These are phyloP conservation scores for Debaryomyces robertsiae DNA, from an alignment of 1,139 yeast species.

Conservation along the genomic window DNA sequence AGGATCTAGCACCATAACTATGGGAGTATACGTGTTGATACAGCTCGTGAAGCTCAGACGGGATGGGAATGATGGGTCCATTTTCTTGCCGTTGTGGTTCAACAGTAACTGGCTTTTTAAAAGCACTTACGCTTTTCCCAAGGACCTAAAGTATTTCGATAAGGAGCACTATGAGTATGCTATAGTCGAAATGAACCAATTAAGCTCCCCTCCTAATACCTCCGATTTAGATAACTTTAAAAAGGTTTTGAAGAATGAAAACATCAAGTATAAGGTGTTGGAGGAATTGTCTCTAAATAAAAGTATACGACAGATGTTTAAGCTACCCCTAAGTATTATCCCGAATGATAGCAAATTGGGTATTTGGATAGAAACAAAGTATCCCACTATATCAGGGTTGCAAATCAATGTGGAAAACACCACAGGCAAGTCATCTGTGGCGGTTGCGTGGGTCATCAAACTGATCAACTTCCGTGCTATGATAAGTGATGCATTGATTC, in stretches of 20 bases:
- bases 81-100: constrained; percentile 39
- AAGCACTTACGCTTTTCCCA: constrained; percentile 26
- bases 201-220: constrained; percentile 1
- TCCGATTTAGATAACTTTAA: constrained; percentile 18
- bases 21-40: constrained; percentile 26
- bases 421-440: constrained; percentile 9
- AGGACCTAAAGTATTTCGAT: constrained; percentile 31
- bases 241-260: constrained; percentile 20
- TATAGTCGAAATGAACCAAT: constrained; percentile 10
- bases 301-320: constrained; percentile 27
- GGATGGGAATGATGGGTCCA: constrained; percentile 12
- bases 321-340: constrained; percentile 30
- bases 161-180: constrained; percentile 21
- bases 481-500: constrained; percentile 24
- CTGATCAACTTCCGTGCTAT: constrained; percentile 27
- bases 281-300: constrained; percentile 29
- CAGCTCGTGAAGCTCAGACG: constrained; percentile 24
- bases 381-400: constrained; percentile 36
- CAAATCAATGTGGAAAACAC: constrained; percentile 21
- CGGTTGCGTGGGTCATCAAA: constrained; percentile 30
- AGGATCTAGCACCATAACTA: constrained; percentile 27
- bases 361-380: constrained; percentile 35
- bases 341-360: constrained; percentile 18
- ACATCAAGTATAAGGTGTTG: constrained; percentile 32
- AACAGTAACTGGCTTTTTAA: constrained; percentile 28